phyloP scores from a whole-genome alignment of 345 rosid genomes.

The Iberis pinnata region DNA sequence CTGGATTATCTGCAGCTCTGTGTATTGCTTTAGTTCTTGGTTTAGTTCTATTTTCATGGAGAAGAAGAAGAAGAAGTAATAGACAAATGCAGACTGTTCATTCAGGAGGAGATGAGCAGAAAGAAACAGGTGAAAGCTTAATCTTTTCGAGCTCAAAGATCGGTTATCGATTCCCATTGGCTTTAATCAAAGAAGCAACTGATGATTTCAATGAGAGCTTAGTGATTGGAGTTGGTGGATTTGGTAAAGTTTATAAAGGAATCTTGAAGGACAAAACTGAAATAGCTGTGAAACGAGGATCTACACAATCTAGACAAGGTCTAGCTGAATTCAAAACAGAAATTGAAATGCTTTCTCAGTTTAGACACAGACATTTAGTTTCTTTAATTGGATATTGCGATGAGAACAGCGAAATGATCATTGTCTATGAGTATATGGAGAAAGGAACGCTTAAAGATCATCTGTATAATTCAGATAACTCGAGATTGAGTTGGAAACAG shows the following conservation, averaged over 20 bases:
- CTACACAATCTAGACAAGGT: conserved; percentile 77
- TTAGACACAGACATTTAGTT: conserved; percentile 85
- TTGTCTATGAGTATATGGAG: conserved; percentile 74
- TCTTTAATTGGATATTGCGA: conserved; percentile 83
- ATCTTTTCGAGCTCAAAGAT: no score
- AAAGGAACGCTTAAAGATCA: conserved; percentile 76
- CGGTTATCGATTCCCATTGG: conserved; percentile 36
- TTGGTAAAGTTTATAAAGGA: conserved; percentile 85
- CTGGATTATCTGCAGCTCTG: no score
- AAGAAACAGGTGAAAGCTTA: no score
- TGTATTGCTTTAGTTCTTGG: no score
- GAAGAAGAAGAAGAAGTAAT: no score
- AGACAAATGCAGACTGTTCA: no score
- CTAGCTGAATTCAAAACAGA: conserved; percentile 74
- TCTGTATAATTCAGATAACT: conserved; percentile 47
- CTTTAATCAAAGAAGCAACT: conserved; percentile 56
- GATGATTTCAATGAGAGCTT: conserved; percentile 57
- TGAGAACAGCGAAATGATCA: conserved; percentile 72
- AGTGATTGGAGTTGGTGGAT: conserved; percentile 83
- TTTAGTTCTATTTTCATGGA: no score
- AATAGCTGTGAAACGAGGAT: conserved; percentile 71
- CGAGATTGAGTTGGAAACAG: conserved; percentile 58
- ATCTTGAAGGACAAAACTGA: conserved; percentile 43
- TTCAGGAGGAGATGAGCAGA: no score
- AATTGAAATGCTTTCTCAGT: conserved; percentile 73